Evolutionary conservation across 495 filamentous ascomycete genomes (phyloP).

Genomic region (Penicillium soppii): DNA sequence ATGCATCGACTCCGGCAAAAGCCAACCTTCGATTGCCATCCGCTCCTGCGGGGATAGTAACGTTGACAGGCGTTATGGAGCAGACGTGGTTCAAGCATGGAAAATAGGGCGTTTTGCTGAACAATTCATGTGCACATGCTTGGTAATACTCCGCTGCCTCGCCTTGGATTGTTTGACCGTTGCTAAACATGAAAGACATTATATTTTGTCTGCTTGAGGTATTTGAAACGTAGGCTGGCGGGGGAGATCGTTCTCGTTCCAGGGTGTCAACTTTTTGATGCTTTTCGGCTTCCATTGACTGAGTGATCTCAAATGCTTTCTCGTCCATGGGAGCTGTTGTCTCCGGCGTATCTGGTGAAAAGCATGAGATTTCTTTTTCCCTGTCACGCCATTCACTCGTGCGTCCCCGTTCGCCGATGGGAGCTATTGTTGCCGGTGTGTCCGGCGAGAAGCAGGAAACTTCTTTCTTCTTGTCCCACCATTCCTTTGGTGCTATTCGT

Average conservation of each 20-base stretch:
- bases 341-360: conserved; percentile 34
- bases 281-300: neutral
- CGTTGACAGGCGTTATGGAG: conserved; percentile 33
- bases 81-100: conserved; percentile 50
- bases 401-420: neutral
- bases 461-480: conserved; percentile 43
- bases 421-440: conserved; percentile 14
- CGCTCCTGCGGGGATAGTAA: neutral
- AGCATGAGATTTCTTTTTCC: conserved; percentile 40
- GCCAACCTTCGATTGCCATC: neutral
- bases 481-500: conserved; percentile 14
- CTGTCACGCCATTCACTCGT: conserved; percentile 37
- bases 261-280: neutral
- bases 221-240: conserved; percentile 3
- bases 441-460: conserved; percentile 39
- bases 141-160: conserved; percentile 54
- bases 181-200: conserved; percentile 29
- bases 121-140: conserved; percentile 51
- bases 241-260: conserved; percentile 1
- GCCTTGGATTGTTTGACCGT: conserved; percentile 32
- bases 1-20: neutral
- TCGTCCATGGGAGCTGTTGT: conserved; percentile 11
- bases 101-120: conserved; percentile 49
- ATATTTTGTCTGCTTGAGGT: conserved; percentile 7
- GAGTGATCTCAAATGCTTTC: conserved; percentile 13